Conservation (phyloP, 768 basidiomycete species). For the Calocera cornea region DNA sequence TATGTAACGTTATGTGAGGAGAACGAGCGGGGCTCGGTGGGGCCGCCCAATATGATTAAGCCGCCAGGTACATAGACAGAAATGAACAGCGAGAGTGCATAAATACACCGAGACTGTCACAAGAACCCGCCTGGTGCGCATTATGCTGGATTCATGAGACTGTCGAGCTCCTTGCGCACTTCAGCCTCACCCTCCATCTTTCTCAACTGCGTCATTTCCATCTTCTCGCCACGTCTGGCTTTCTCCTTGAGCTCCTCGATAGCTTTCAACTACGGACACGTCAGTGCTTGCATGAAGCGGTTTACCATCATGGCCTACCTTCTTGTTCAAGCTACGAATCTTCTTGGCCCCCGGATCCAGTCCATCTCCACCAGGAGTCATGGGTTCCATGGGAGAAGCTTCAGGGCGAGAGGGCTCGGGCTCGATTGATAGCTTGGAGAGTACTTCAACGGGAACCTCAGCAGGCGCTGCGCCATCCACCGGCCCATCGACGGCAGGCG, state of each 20-base stretch:
- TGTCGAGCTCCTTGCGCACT: constrained; percentile 64
- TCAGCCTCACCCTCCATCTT: constrained; percentile 89
- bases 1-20: too few relatives aligned
- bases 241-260: constrained; percentile 96
- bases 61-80: background rate
- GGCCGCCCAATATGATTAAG: too few relatives aligned
- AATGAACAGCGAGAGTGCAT: background rate
- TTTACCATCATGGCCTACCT: constrained; percentile 36
- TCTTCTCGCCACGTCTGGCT: constrained; percentile 70
- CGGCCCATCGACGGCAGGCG: constrained; percentile 7
- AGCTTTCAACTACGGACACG: constrained; percentile 68
- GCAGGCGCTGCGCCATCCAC: constrained; percentile 1
- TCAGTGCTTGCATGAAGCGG: constrained; percentile 2
- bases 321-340: constrained; percentile 87
- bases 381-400: background rate
- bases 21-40: too few relatives aligned
- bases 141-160: constrained; percentile 13
- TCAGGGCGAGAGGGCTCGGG: background rate
- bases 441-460: background rate
- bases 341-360: constrained; percentile 82
- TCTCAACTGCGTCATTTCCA: constrained; percentile 90
- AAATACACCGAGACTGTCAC: background rate
- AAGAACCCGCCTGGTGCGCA: background rate
- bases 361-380: constrained; percentile 14
- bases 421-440: background rate